These are phyloP conservation scores for Fusarium keratoplasticum DNA, from an alignment of 2,329 filamentous ascomycete species.

Conservation along the genomic window DNA sequence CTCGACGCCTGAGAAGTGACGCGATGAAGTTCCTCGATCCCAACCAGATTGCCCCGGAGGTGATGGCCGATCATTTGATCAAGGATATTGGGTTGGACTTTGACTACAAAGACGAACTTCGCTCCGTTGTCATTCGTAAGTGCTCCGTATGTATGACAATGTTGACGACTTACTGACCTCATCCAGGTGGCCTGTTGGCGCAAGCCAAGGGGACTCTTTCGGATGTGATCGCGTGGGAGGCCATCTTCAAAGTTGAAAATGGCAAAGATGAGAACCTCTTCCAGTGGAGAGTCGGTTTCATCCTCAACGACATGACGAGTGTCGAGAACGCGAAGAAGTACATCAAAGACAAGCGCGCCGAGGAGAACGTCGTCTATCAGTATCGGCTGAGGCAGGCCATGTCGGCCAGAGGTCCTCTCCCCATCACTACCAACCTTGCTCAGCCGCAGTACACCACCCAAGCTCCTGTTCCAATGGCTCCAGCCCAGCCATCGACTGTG, in stretches of 20 bases:
- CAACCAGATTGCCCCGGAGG: background rate
- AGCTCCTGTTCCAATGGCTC: background rate
- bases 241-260: background rate
- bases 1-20: background rate
- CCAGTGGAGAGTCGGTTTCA: background rate
- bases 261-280: background rate
- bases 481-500: background rate
- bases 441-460: background rate
- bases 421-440: background rate
- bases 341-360: background rate
- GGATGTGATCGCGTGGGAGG: background rate
- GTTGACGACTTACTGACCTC: background rate
- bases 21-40: background rate
- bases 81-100: background rate
- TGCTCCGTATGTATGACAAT: too few relatives aligned
- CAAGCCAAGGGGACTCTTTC: background rate
- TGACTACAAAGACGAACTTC: background rate
- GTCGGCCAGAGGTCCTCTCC: background rate
- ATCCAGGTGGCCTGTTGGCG: background rate
- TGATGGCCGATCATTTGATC: background rate
- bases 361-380: background rate
- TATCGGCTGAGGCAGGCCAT: background rate
- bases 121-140: background rate
- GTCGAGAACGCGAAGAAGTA: background rate
- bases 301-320: background rate